Percentiles rank a stretch among this genome's conserved stretches.
These are phyloP conservation scores for Parsonsia alboflavescens DNA, from an alignment of 257 asterid species.

Conservation along the genomic window DNA sequence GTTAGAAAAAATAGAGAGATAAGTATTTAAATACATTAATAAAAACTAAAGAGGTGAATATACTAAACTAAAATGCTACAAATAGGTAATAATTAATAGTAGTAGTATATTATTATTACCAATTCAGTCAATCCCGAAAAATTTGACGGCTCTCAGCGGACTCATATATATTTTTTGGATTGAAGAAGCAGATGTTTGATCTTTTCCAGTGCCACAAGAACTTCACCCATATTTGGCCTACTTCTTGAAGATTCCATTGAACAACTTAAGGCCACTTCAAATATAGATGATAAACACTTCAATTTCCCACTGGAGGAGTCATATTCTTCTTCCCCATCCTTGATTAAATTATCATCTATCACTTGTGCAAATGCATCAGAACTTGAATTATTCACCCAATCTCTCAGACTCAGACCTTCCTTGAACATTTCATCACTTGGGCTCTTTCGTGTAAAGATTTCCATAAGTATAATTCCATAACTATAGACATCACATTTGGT, in stretches of 20 bases:
- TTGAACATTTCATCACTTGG: conserved; percentile 17
- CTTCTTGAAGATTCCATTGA: not conserved
- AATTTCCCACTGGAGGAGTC: not conserved
- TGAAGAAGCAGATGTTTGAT: conserved; percentile 21
- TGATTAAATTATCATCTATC: conserved; percentile 10
- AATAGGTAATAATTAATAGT: no score
- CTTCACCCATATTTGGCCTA: conserved; percentile 18
- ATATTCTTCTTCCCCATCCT: not conserved
- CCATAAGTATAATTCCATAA: conserved; percentile 18
- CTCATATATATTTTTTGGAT: no score
- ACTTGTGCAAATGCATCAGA: conserved; percentile 4
- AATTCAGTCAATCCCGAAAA: no score
- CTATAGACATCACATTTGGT: conserved; percentile 14
- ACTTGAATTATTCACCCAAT: conserved; percentile 6
- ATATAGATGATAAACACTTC: not conserved
- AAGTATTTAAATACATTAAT: no score
- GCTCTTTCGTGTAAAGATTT: conserved; percentile 5
- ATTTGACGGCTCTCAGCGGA: no score
- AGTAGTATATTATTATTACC: no score
- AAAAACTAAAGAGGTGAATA: no score
- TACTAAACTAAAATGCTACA: no score
- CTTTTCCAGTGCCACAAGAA: conserved; percentile 10
- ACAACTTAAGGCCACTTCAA: conserved; percentile 14
- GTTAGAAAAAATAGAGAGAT: no score
- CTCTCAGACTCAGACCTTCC: not conserved